A percentile compares a stretch with the other conserved stretches of the same genome.
Conservation (phyloP, 768 basidiomycete species). For the Serendipita sp. region DNA sequence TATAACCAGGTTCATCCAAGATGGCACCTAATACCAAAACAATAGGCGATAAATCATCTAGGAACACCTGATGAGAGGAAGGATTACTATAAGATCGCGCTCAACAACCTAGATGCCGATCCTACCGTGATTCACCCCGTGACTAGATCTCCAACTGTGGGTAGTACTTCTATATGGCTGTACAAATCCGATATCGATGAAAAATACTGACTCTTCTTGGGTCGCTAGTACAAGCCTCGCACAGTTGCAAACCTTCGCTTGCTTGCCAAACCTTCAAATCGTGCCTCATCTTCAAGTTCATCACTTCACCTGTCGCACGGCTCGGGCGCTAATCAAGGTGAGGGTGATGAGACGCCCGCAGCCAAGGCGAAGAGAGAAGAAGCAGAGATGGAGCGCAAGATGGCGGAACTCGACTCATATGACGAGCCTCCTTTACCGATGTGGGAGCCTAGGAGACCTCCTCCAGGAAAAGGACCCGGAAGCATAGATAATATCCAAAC, state of each 20-base stretch:
- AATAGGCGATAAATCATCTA: neutral
- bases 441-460: neutral
- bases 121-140: neutral
- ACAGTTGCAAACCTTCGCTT: neutral
- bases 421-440: neutral
- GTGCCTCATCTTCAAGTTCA: neutral
- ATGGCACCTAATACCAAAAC: neutral
- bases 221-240: neutral
- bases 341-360: neutral
- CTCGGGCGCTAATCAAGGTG: neutral
- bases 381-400: neutral
- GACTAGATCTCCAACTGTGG: neutral
- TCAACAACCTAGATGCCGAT: neutral
- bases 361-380: slow-evolving; percentile 2
- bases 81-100: neutral
- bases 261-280: neutral
- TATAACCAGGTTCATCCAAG: neutral
- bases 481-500: neutral
- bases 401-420: neutral
- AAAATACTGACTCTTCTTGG: neutral
- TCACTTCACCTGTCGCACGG: neutral
- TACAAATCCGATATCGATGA: neutral
- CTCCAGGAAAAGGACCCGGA: neutral
- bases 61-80: neutral
- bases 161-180: neutral